Conservation (phyloP, 164 flowering plant genomes). For the Liquidambar formosana region DNA sequence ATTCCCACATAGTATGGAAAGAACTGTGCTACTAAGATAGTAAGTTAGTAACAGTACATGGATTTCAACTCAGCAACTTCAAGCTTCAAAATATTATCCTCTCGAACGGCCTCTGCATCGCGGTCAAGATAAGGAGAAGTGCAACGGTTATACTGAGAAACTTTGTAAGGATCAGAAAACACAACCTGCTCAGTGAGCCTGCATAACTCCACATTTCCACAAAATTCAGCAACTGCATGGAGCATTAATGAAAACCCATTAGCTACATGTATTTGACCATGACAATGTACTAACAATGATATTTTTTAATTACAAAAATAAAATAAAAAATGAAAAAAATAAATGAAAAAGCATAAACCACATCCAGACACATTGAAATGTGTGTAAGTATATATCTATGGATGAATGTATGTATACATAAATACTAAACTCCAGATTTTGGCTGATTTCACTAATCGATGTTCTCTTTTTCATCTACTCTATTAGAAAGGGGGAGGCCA, state of each 20-base stretch:
- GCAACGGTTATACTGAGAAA: constrained; percentile 72
- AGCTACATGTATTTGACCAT: background rate
- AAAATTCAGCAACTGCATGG: constrained; percentile 50
- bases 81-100: constrained; percentile 74
- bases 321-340: too few relatives aligned
- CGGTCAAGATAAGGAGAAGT: constrained; percentile 88
- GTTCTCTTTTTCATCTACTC: too few relatives aligned
- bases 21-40: background rate
- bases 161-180: constrained; percentile 92
- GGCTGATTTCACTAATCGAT: too few relatives aligned
- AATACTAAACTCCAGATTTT: too few relatives aligned
- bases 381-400: too few relatives aligned
- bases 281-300: background rate
- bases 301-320: too few relatives aligned
- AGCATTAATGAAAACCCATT: background rate
- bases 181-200: constrained; percentile 95
- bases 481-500: too few relatives aligned
- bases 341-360: too few relatives aligned
- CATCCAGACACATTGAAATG: too few relatives aligned
- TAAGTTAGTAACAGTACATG: constrained; percentile 41
- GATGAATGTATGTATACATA: too few relatives aligned
- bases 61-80: constrained; percentile 91
- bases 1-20: background rate
- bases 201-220: constrained; percentile 93
- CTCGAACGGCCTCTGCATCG: constrained; percentile 77